A percentile compares a stretch with the other conserved stretches of the same genome.
Evolutionary conservation across 2,329 filamentous ascomycete genomes (phyloP).

Genomic region (Pezicula radicicola): DNA sequence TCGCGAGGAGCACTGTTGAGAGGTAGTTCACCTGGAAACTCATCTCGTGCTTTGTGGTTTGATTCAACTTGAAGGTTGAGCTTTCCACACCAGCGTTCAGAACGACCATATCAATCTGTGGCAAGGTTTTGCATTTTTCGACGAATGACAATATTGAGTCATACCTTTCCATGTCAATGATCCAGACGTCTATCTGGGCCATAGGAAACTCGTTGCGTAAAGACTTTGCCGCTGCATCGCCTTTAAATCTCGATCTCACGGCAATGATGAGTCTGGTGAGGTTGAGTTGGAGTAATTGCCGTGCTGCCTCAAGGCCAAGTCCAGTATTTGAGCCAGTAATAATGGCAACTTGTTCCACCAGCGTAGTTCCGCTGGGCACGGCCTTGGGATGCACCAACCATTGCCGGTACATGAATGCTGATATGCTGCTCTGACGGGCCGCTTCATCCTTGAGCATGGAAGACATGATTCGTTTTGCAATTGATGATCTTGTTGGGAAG

Average conservation of each 20-base stretch:
- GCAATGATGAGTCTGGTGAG: conserved; percentile 42
- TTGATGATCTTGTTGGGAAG: no score
- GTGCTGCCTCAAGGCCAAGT: conserved; percentile 38
- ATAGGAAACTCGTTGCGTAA: conserved; percentile 26
- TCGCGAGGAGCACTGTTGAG: neutral
- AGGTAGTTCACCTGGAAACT: conserved; percentile 29
- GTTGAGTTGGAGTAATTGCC: conserved; percentile 34
- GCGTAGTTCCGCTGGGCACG: neutral
- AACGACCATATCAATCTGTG: conserved; percentile 39
- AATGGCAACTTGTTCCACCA: conserved; percentile 29
- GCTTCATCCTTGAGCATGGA: no score
- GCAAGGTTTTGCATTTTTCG: conserved; percentile 28
- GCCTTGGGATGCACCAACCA: no score
- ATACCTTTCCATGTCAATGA: conserved; percentile 43
- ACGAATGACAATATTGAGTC: conserved; percentile 40
- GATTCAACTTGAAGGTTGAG: neutral
- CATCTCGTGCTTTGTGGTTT: conserved; percentile 32
- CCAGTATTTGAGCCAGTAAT: conserved; percentile 46
- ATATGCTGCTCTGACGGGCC: no score
- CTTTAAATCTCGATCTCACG: conserved; percentile 38
- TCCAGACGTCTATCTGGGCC: conserved; percentile 42
- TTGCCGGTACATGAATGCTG: no score
- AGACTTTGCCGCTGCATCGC: conserved; percentile 23
- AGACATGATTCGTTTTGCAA: no score
- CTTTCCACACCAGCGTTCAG: conserved; percentile 39